Evolutionary conservation across 345 rosid species (phyloP).

Genomic region (Kernera saxatilis): DNA sequence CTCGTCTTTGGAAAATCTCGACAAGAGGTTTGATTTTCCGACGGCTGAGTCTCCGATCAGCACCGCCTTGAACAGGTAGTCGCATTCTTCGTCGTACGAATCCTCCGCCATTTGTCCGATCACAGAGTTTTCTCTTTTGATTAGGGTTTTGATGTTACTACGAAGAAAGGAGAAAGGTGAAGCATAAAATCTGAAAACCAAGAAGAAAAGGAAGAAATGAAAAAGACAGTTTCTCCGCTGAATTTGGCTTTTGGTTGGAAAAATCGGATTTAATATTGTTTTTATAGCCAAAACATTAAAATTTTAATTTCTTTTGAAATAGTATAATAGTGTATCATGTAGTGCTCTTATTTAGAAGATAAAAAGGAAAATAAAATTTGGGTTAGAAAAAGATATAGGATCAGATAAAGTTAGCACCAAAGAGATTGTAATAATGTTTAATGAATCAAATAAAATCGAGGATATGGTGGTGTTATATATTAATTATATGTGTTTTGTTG

Average conservation of each 20-base stretch:
- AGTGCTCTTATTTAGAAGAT: neutral
- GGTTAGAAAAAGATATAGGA: neutral
- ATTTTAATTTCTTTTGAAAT: neutral
- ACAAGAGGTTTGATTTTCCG: constrained; percentile 81
- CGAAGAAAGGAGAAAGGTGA: constrained; percentile 9
- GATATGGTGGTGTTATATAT: neutral
- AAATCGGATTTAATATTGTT: constrained; percentile 1
- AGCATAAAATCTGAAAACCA: neutral
- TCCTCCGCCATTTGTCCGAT: constrained; percentile 28
- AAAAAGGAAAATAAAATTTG: neutral
- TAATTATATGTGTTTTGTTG: constrained; percentile 6
- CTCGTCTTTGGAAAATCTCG: constrained; percentile 69
- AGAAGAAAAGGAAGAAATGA: constrained; percentile 15
- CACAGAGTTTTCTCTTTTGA: neutral
- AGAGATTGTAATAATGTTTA: neutral
- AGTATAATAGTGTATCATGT: neutral
- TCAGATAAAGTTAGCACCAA: neutral
- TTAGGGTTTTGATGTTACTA: neutral
- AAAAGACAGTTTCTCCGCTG: constrained; percentile 25
- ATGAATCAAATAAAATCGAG: neutral
- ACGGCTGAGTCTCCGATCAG: constrained; percentile 81
- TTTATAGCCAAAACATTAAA: constrained; percentile 8
- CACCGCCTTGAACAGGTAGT: constrained; percentile 78
- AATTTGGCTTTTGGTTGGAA: constrained; percentile 30
- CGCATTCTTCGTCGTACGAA: constrained; percentile 80